Percentiles rank a stretch among this genome's conserved stretches.
phyloP scores from a whole-genome alignment of 2,329 filamentous ascomycete genomes.

The Fusarium dimerum region DNA sequence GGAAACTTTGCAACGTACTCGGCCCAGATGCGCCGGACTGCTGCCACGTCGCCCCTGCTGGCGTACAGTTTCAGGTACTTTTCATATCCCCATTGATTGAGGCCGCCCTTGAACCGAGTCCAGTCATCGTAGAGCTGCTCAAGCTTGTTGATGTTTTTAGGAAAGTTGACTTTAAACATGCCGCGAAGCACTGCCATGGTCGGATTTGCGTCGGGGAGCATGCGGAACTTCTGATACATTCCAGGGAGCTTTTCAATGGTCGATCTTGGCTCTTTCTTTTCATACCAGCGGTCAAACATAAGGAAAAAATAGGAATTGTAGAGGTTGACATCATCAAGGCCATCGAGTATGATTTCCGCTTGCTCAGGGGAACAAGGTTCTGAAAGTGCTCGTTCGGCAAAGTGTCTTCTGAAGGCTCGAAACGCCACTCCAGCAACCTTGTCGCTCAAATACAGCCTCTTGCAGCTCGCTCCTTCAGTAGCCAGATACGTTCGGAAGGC shows the following conservation, averaged over 20 bases:
- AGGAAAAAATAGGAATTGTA: conserved; percentile 47
- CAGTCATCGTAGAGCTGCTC: conserved; percentile 53
- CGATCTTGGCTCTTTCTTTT: conserved; percentile 28
- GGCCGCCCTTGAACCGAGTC: conserved; percentile 39
- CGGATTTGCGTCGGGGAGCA: conserved; percentile 40
- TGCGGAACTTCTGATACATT: conserved; percentile 49
- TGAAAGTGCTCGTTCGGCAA: conserved; percentile 34
- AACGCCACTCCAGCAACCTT: conserved; percentile 25
- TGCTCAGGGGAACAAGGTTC: conserved; percentile 37
- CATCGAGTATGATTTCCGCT: conserved; percentile 41
- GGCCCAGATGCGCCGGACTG: conserved; percentile 47
- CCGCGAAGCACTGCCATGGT: conserved; percentile 41
- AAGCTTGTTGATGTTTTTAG: conserved; percentile 42
- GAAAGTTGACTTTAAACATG: conserved; percentile 46
- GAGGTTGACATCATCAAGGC: conserved; percentile 38
- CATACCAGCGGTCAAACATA: conserved; percentile 33
- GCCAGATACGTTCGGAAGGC: conserved; percentile 37
- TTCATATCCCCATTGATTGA: conserved; percentile 48
- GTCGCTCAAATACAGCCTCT: conserved; percentile 22
- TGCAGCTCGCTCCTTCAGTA: conserved; percentile 26
- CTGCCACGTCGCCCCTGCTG: conserved; percentile 45
- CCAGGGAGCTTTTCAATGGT: conserved; percentile 37
- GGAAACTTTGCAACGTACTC: conserved; percentile 42
- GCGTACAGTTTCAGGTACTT: conserved; percentile 53
- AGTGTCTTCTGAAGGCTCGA: conserved; percentile 29